Evolutionary conservation across 805 yeast species (phyloP).

Genomic region (Spathaspora passalidarum): DNA sequence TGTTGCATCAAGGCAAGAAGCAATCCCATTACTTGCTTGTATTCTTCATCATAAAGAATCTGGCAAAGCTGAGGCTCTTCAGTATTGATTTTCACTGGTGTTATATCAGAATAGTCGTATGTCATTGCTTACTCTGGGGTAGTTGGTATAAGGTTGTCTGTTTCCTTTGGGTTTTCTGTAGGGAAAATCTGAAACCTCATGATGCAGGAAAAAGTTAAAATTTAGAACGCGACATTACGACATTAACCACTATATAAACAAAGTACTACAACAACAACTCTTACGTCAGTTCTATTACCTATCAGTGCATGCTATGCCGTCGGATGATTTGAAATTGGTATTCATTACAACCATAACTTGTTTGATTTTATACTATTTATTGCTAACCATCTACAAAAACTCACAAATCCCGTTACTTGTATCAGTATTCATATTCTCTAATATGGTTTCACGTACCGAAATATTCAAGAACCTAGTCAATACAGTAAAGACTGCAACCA

Average conservation of each 20-base stretch:
- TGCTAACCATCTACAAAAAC: slow-evolving; percentile 15
- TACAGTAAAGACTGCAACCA: not conserved
- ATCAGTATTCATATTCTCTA: slow-evolving; percentile 27
- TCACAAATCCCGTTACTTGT: slow-evolving; percentile 27
- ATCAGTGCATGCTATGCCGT: not conserved
- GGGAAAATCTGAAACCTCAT: not conserved
- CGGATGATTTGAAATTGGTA: slow-evolving; percentile 15
- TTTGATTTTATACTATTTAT: slow-evolving; percentile 17
- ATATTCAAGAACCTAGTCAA: slow-evolving; percentile 16
- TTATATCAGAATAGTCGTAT: slow-evolving; percentile 39
- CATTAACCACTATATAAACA: too few species aligned
- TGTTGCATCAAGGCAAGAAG: slow-evolving; percentile 56
- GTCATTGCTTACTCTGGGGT: not conserved
- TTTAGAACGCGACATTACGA: too few species aligned
- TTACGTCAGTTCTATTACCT: not conserved
- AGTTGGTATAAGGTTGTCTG: not conserved
- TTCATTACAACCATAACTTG: slow-evolving; percentile 14
- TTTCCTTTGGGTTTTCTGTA: too few species aligned
- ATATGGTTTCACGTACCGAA: slow-evolving; percentile 29
- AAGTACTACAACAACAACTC: too few species aligned
- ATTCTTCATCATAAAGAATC: slow-evolving; percentile 72
- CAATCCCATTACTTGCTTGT: slow-evolving; percentile 56
- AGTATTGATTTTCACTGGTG: slow-evolving; percentile 40
- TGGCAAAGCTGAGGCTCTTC: slow-evolving; percentile 53
- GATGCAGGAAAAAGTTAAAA: not conserved